These are phyloP conservation scores for Graphium sp. DNA, from an alignment of 2,329 filamentous ascomycete species.

Conservation along the genomic window DNA sequence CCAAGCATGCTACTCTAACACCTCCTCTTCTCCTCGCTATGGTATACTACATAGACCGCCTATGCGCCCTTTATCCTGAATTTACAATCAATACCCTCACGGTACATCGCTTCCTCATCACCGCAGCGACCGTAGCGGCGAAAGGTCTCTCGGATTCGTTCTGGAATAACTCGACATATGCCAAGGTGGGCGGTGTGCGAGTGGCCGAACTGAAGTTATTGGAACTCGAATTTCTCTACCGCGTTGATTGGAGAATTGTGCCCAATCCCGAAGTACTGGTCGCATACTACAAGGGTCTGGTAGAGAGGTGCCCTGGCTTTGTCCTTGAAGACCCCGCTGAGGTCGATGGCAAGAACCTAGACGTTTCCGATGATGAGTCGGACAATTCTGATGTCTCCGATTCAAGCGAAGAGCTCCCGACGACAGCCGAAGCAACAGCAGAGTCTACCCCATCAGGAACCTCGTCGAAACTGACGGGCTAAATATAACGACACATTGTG, in stretches of 20 bases:
- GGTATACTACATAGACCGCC: constrained; percentile 95
- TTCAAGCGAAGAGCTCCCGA: too few species aligned
- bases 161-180: constrained; percentile 96
- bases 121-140: constrained; percentile 83
- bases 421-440: too few species aligned
- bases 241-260: constrained; percentile 93
- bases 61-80: constrained; percentile 80
- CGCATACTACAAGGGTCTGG: constrained; percentile 80
- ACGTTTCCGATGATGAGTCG: too few species aligned
- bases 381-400: too few species aligned
- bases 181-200: constrained; percentile 81
- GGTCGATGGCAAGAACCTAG: constrained; percentile 13
- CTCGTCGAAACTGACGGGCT: too few species aligned
- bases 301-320: constrained; percentile 47
- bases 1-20: constrained; percentile 83
- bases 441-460: too few species aligned
- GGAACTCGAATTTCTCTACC: constrained; percentile 82
- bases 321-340: constrained; percentile 21
- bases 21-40: constrained; percentile 92
- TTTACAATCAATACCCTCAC: constrained; percentile 96
- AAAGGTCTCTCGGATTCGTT: constrained; percentile 95
- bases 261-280: constrained; percentile 86
- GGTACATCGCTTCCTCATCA: constrained; percentile 93
- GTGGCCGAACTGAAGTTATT: constrained; percentile 78
- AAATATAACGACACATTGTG: too few species aligned